A percentile compares a stretch with the other conserved stretches of the same genome.
phyloP scores from a whole-genome alignment of 495 filamentous ascomycete genomes.

The Paragyromitra xinjiangensis region DNA sequence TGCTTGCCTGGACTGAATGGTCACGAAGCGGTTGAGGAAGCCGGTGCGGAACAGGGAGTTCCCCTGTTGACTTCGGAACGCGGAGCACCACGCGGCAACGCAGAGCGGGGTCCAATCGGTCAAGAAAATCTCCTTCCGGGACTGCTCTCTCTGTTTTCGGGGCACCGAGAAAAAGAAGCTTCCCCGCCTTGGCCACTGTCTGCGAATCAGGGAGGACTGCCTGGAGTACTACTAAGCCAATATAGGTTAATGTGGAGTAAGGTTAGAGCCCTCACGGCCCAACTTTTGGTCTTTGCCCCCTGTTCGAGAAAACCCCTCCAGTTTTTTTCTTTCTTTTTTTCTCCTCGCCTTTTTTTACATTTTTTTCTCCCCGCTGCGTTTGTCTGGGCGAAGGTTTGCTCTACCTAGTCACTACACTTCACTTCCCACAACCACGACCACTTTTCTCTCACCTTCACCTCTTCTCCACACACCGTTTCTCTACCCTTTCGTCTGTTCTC shows the following conservation, averaged over 20 bases:
- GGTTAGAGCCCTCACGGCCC: constrained; percentile 48
- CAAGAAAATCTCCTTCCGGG: constrained; percentile 49
- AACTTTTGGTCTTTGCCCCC: constrained; percentile 29
- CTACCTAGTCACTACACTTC: constrained; percentile 53
- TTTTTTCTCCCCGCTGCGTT: constrained; percentile 49
- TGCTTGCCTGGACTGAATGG: neutral
- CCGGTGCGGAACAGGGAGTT: constrained; percentile 1
- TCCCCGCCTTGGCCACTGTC: constrained; percentile 41
- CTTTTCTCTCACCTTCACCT: constrained; percentile 31
- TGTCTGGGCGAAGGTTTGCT: constrained; percentile 51
- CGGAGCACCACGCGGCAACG: constrained; percentile 30
- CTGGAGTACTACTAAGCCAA: constrained; percentile 25
- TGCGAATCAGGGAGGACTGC: constrained; percentile 18
- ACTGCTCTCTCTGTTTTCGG: constrained; percentile 51
- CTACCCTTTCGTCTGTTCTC: constrained; percentile 15
- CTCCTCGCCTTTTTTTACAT: constrained; percentile 36
- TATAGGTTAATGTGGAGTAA: constrained; percentile 21
- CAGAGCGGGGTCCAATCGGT: constrained; percentile 47
- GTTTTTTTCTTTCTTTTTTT: constrained; percentile 33
- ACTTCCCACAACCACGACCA: constrained; percentile 55
- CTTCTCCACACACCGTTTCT: constrained; percentile 39
- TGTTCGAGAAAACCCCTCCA: constrained; percentile 38
- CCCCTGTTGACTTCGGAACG: constrained; percentile 40
- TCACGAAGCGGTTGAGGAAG: neutral
- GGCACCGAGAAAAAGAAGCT: constrained; percentile 50